Evolutionary conservation across 1,284 basidiomycete species (phyloP).

Genomic region (Neonothopanus nambi): DNA sequence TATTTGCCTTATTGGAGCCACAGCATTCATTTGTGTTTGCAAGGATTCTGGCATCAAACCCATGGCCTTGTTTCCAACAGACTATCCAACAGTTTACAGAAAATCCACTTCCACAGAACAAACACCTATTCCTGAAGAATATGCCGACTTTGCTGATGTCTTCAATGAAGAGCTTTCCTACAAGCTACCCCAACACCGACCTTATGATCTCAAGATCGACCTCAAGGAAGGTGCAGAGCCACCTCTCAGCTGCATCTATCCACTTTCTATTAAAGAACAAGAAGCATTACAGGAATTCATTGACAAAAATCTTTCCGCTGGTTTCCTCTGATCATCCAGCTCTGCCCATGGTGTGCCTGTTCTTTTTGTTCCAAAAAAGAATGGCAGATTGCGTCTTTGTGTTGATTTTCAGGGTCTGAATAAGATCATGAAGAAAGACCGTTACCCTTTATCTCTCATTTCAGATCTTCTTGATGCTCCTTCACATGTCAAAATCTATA

Average conservation of each 20-base stretch:
- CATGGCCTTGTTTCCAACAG: too few species aligned
- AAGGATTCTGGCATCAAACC: too few species aligned
- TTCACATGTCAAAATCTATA: not conserved
- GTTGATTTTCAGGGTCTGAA: constrained; percentile 8
- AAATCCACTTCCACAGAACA: too few species aligned
- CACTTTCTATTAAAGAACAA: not conserved
- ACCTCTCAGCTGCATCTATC: not conserved
- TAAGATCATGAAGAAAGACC: constrained; percentile 2
- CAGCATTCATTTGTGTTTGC: too few species aligned
- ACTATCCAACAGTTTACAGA: too few species aligned
- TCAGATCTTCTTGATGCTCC: constrained; percentile 1
- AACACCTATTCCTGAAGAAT: too few species aligned
- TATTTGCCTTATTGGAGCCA: too few species aligned
- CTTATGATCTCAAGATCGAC: not conserved
- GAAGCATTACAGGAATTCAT: not conserved
- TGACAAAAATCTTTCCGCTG: too few species aligned
- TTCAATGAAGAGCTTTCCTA: not conserved
- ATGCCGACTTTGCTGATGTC: not conserved
- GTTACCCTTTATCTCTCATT: constrained; percentile 2
- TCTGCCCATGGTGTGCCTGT: too few species aligned
- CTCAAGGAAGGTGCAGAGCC: not conserved
- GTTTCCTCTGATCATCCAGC: too few species aligned
- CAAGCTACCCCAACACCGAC: not conserved
- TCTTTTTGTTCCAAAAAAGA: constrained; percentile 6
- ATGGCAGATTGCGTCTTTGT: constrained; percentile 2